Conservation (phyloP, 2,329 filamentous ascomycete genomes). For the Aspergillus awamori region DNA sequence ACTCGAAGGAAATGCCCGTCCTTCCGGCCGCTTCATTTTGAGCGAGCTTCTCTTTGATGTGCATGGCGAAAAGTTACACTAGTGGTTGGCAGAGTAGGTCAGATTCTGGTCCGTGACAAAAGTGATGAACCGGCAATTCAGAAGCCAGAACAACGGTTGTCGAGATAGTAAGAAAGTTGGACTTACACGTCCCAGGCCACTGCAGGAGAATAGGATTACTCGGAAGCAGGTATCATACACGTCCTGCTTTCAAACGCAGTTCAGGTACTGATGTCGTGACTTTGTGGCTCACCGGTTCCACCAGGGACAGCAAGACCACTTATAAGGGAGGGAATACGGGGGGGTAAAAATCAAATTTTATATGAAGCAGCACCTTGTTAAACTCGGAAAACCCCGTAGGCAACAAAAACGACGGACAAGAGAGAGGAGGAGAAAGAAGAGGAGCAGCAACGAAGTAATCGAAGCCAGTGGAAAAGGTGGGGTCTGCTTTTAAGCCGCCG, state of each 20-base stretch:
- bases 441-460: slow-evolving; percentile 31
- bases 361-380: slow-evolving; percentile 6
- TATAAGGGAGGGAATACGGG: slow-evolving; percentile 2
- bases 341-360: not conserved
- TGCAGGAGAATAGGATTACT: not conserved
- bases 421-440: slow-evolving; percentile 50
- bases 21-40: slow-evolving; percentile 77
- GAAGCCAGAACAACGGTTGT: not conserved
- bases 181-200: not conserved
- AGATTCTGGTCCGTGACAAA: not conserved
- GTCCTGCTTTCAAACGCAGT: not conserved
- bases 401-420: not conserved
- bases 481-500: slow-evolving; percentile 7
- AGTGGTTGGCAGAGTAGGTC: slow-evolving; percentile 6
- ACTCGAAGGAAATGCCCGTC: slow-evolving; percentile 97
- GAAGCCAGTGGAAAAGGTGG: slow-evolving; percentile 7
- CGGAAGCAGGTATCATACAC: not conserved
- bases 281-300: slow-evolving; percentile 14
- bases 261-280: slow-evolving; percentile 4
- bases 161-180: not conserved
- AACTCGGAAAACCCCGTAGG: not conserved
- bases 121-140: not conserved
- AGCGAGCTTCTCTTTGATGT: slow-evolving; percentile 88
- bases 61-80: slow-evolving; percentile 65
- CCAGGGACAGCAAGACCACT: slow-evolving; percentile 9